Base-by-base conservation (phyloP, 306 rosid species). In the Trifolium dubium region DNA sequence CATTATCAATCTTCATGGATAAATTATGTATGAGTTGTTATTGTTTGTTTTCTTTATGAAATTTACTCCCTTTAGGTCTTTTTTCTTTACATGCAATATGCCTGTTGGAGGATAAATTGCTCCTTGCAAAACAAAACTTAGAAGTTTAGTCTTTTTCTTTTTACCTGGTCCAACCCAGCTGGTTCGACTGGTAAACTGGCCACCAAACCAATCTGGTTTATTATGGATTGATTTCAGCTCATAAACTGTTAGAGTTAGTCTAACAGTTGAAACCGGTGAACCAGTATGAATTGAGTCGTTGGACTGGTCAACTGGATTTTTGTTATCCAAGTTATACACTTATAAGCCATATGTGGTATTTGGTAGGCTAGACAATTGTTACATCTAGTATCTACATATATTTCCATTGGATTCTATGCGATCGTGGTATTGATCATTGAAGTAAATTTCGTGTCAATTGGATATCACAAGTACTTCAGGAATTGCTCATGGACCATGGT, bases 61-160 rank as follows among this genome's bases (percentile, higher is more conserved):
- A 55, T 46, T 41, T n/a, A 10, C 18, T 10, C 41, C 40, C 35
- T 73, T 40, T 19, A 18, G 75, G 64, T 37, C 17, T 80, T 39
- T 17, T 76, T 73, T 50, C n/a, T 35, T 73, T 51, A 61, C 60
- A 17, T 51, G 60, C 69, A 65, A 35, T 63, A 39, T 81, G 28
- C 31, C 3, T 8, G 70, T 49, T 29, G 64, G 66, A 44, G 37
- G 67, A 66, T 40, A 64, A 56, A 65, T 44, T 55, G 62, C 18
- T 64, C 11, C 49, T 78, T 78, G 50, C 39, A 29, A 69, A 10
- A 18, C 10, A 23, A 5, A 69, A 55, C 59, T 47, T 46, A 5
- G 6, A 39, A 50, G 44, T 66, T 17, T 55, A 43, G 46, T 67
- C 70, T 35, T 50, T 65, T 18, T n/a, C 11, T 9, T 31, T 6